Evolutionary conservation across 176 grass and related monocot genomes (phyloP).

Genomic region (Aegilops longissima): DNA sequence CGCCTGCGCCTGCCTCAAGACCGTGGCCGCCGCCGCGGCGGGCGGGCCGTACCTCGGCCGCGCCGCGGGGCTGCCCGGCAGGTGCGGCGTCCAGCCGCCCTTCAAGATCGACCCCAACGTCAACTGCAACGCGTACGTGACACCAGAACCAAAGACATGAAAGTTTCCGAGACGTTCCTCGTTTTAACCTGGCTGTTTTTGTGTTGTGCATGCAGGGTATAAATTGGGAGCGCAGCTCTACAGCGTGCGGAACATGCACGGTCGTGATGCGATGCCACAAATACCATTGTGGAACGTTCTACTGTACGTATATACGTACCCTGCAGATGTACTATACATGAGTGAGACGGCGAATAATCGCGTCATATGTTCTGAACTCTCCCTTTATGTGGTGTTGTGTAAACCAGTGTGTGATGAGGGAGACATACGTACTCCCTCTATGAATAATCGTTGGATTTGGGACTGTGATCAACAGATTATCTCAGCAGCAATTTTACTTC

Average conservation of each 20-base stretch:
- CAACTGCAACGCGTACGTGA: slow-evolving; percentile 46
- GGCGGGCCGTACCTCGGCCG: slow-evolving; percentile 33
- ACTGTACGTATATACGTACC: not conserved
- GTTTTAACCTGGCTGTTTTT: not conserved
- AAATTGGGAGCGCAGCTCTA: not conserved
- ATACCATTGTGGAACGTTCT: not conserved
- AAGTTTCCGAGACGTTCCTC: not conserved
- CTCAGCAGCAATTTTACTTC: no score
- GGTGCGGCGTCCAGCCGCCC: slow-evolving; percentile 42
- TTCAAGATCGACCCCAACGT: slow-evolving; percentile 50
- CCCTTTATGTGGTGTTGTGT: no score
- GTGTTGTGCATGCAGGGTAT: not conserved
- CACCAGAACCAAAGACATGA: no score
- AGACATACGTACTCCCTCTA: no score
- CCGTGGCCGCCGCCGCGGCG: slow-evolving; percentile 17
- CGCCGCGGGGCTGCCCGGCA: slow-evolving; percentile 43
- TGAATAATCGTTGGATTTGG: no score
- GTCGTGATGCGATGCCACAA: no score
- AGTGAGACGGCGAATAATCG: no score
- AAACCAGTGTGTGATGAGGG: no score
- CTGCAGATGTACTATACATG: not conserved
- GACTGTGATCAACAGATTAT: no score
- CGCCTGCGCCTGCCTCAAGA: slow-evolving; percentile 55
- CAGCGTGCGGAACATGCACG: no score
- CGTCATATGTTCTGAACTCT: no score